Evolutionary conservation across 2,329 filamentous ascomycete genomes (phyloP), one percentile per base, ranked within the genome.

Genomic region (Exophiala calicioides): DNA sequence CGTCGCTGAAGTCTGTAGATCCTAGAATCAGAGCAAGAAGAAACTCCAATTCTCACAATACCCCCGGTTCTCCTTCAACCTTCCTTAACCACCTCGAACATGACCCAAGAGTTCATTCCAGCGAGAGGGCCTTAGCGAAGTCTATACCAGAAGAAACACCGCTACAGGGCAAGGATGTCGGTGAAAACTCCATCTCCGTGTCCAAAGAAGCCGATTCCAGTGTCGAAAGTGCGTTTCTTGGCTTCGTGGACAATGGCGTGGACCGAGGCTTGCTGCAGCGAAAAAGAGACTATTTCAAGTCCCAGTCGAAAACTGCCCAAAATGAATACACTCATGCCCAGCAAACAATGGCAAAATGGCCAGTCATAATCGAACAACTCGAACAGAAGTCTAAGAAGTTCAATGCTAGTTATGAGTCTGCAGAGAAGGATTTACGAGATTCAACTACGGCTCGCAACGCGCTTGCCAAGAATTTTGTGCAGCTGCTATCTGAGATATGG

Each of bases 361-460:
- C 51, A 9, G 12, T 42, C 16, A 19, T 53, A n/a, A 20, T 47
- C 18, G 37, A 47, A 29, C 38, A 53, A 31, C 29, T 47, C 7
- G 21, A 18, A 27, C 31, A 47, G 26, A 20, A 20, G 21, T 16
- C 32, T 13, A 44, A 38, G 2, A 32, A 33, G 9, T 29, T 44
- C 12, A 39, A 53, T 15, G 8, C 16, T 5, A 13, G 16, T 4
- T 47, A 32, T 29, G 19, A 44, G 7, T 19, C 19, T 12, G 21
- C 38, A 23, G 36, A 44, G 26, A 18, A 44, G 20, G 37, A 43
- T 24, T 29, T 18, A n/a, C 30, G 26, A 13, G 16, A 20, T 8
- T 36, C 30, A n/a, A 15, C 3, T 5, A 43, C 18, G 16, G 44
- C 34, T 8, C 43, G 39, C 27, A 23, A 33, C 21, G 4, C 13